phyloP scores from a whole-genome alignment of 176 grass and related monocot species.

The Pontederia crassipes region DNA sequence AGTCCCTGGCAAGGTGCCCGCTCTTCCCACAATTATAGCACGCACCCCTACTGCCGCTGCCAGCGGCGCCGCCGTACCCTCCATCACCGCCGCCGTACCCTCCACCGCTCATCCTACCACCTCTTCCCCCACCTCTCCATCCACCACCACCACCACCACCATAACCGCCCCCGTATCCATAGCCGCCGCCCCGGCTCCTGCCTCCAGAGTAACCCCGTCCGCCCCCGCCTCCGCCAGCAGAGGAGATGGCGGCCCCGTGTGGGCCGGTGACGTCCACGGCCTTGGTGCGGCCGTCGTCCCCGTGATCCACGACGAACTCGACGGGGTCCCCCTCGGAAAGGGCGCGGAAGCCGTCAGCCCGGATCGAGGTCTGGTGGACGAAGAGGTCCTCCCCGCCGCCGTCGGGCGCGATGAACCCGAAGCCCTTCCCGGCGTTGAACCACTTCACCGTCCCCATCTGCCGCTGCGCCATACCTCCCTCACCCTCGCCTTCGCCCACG shows the following conservation, averaged over 20 bases:
- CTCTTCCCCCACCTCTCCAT: conserved; percentile 3
- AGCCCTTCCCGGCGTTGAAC: conserved; percentile 1
- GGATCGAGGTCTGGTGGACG: conserved; percentile 4
- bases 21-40: conserved; percentile 23
- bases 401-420: conserved; percentile 5
- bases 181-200: conserved; percentile 2
- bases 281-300: conserved; percentile 21
- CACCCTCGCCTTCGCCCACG: neutral
- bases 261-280: conserved; percentile 23
- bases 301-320: neutral
- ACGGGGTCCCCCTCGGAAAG: neutral
- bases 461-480: neutral
- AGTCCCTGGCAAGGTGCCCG: conserved; percentile 26
- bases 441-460: conserved; percentile 4
- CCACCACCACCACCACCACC: conserved; percentile 8
- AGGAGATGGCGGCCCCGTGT: conserved; percentile 6
- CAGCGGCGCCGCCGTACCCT: neutral
- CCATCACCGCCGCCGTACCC: neutral
- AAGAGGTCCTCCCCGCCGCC: conserved; percentile 1
- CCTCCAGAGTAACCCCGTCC: neutral
- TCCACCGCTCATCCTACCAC: conserved; percentile 3
- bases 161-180: conserved; percentile 6
- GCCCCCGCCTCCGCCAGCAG: conserved; percentile 1
- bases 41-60: neutral
- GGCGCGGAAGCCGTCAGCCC: neutral